Percentiles rank a stretch among this genome's conserved stretches.
Evolutionary conservation across 2,329 filamentous ascomycete species (phyloP).

Genomic region (Canariomyces notabilis): DNA sequence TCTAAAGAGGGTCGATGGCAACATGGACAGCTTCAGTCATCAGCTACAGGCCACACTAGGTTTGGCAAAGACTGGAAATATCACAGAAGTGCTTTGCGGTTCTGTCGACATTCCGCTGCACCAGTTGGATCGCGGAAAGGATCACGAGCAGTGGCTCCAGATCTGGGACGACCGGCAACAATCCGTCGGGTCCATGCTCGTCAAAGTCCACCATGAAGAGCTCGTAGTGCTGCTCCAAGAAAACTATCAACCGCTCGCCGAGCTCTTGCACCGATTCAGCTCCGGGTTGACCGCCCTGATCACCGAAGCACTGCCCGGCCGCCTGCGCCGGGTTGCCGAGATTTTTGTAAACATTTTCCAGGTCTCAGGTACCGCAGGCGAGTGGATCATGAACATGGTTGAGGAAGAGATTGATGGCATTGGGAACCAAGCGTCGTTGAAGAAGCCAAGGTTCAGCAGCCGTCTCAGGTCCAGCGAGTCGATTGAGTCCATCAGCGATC

Average conservation of each 20-base stretch:
- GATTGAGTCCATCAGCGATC: conserved; percentile 55
- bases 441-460: conserved; percentile 66
- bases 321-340: conserved; percentile 76
- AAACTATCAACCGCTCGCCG: conserved; percentile 78
- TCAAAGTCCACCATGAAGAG: conserved; percentile 81
- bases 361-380: conserved; percentile 73
- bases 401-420: conserved; percentile 97
- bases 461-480: conserved; percentile 69
- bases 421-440: conserved; percentile 72
- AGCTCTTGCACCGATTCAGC: conserved; percentile 78
- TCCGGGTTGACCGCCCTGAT: conserved; percentile 82
- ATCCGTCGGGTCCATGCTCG: conserved; percentile 73
- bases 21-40: conserved; percentile 41
- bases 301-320: conserved; percentile 69
- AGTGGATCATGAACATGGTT: conserved; percentile 89
- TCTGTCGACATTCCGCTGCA: conserved; percentile 79
- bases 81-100: conserved; percentile 55
- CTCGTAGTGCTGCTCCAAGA: conserved; percentile 80
- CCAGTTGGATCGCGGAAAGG: conserved; percentile 69
- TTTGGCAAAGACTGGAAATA: conserved; percentile 37
- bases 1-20: conserved; percentile 60
- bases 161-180: conserved; percentile 73
- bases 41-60: conserved; percentile 41
- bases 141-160: conserved; percentile 84
- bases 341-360: conserved; percentile 92